Base-by-base conservation (phyloP, 352 stramenopile species). In the Globisporangium uncinulatum region DNA sequence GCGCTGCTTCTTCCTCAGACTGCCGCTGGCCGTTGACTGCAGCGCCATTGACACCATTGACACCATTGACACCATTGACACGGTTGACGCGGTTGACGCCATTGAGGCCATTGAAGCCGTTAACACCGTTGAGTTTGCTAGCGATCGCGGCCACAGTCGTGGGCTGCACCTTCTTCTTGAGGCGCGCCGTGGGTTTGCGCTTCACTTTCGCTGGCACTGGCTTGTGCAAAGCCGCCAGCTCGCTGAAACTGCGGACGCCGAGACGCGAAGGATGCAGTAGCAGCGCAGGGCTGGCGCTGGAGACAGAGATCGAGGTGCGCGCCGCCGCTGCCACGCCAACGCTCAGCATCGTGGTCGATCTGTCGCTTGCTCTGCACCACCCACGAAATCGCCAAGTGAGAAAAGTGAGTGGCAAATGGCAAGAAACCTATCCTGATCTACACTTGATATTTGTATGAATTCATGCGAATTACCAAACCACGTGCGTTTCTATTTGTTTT, bases 201-300 rank as follows among this genome's bases (percentile, higher is more conserved):
- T 63, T 63, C 48, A 67, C 34, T 32, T 67, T 67, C 13, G 61
- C 61, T 14, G 56, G 61, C 34, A 67, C 51, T 3, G 61, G 61
- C 36, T 67, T 67, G 61, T 67, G 61, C 17, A 53, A 36, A 0
- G 24, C 41, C n/a, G 42, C 42, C 17, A 47, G 42, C 9, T 47
- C 42, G 15, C 42, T 47, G 42, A 47, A 47, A 19, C n/a, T 11
- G 42, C 42, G 42, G n/a, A 4, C 24, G 24, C 24, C 24, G 24
- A 29, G 24, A 29, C 24, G 24, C 24, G 24, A 29, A 29, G 24
- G 24, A 29, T 29, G 4, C 24, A 29, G 24, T 29, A 29, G 24
- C 24, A 29, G 24, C n/a, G 42, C 42, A 47, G 42, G 9, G n/a
- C 42, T 19, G 42, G 42, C 42, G 41, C 41, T 14, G 14, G 20